phyloP scores from a whole-genome alignment of 2,329 filamentous ascomycete genomes.

The Parascedosporium putredinis region DNA sequence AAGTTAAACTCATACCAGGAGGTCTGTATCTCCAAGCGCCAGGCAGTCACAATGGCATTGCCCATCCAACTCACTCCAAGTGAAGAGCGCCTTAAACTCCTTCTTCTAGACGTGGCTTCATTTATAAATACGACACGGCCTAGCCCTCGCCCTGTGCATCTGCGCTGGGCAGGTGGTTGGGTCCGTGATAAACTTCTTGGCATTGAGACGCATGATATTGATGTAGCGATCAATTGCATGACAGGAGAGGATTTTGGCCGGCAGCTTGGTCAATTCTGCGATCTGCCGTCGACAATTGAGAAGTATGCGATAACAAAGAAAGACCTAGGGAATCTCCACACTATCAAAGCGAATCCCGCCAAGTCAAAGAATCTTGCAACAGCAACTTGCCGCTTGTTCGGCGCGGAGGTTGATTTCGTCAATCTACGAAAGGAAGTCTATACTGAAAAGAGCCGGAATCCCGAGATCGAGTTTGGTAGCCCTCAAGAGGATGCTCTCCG shows the following conservation, averaged over 20 bases:
- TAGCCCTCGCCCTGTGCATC: slow-evolving; percentile 34
- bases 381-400: slow-evolving; percentile 74
- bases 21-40: neutral
- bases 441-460: slow-evolving; percentile 77
- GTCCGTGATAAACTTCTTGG: slow-evolving; percentile 75
- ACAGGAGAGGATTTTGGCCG: slow-evolving; percentile 68
- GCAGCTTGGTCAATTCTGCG: slow-evolving; percentile 58
- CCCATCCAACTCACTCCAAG: slow-evolving; percentile 50
- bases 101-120: slow-evolving; percentile 72
- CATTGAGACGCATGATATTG: slow-evolving; percentile 66
- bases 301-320: slow-evolving; percentile 48
- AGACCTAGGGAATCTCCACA: slow-evolving; percentile 69
- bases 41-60: neutral
- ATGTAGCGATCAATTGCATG: slow-evolving; percentile 78
- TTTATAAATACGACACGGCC: slow-evolving; percentile 25
- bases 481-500: slow-evolving; percentile 81
- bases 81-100: slow-evolving; percentile 61
- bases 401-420: slow-evolving; percentile 85
- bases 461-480: slow-evolving; percentile 87
- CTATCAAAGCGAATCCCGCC: slow-evolving; percentile 83
- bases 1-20: neutral
- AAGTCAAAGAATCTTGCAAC: slow-evolving; percentile 96
- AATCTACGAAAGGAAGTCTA: slow-evolving; percentile 92
- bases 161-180: slow-evolving; percentile 81
- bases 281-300: slow-evolving; percentile 44